These are phyloP conservation scores for Parachaetomium inaequale DNA, from an alignment of 495 filamentous ascomycete species.

Conservation along the genomic window DNA sequence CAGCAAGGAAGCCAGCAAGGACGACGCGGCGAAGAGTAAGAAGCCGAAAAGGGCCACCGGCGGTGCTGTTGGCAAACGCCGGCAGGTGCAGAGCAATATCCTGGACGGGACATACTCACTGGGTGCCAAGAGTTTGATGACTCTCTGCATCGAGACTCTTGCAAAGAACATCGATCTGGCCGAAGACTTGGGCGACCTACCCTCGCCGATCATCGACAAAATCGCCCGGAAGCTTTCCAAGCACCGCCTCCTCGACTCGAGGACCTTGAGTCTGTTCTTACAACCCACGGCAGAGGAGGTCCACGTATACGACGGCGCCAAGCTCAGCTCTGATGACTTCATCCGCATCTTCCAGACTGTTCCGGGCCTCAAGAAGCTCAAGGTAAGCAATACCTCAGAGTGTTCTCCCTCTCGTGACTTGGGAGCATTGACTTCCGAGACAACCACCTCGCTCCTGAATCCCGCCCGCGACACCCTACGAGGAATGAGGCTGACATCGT, in stretches of 20 bases:
- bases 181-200: conserved; percentile 79
- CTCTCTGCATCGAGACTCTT: conserved; percentile 80
- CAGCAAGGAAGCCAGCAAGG: conserved; percentile 68
- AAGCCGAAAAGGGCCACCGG: conserved; percentile 38
- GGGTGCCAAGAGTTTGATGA: conserved; percentile 69
- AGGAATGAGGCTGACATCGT: neutral
- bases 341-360: conserved; percentile 74
- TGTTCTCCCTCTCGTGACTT: neutral
- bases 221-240: conserved; percentile 80
- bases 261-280: conserved; percentile 74
- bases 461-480: neutral
- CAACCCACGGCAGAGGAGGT: conserved; percentile 61
- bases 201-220: conserved; percentile 61
- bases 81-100: conserved; percentile 71
- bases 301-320: conserved; percentile 75
- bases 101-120: conserved; percentile 67
- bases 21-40: conserved; percentile 66
- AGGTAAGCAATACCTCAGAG: conserved; percentile 24
- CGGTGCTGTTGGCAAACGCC: conserved; percentile 50
- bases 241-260: conserved; percentile 63
- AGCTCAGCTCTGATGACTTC: conserved; percentile 70
- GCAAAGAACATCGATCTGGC: conserved; percentile 77
- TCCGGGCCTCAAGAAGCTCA: conserved; percentile 62
- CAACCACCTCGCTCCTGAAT: neutral
- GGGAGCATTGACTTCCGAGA: neutral